A percentile compares a stretch with the other conserved stretches of the same genome.
Evolutionary conservation across 495 filamentous ascomycete genomes (phyloP).

Genomic region (Astrocystis sublimbata): DNA sequence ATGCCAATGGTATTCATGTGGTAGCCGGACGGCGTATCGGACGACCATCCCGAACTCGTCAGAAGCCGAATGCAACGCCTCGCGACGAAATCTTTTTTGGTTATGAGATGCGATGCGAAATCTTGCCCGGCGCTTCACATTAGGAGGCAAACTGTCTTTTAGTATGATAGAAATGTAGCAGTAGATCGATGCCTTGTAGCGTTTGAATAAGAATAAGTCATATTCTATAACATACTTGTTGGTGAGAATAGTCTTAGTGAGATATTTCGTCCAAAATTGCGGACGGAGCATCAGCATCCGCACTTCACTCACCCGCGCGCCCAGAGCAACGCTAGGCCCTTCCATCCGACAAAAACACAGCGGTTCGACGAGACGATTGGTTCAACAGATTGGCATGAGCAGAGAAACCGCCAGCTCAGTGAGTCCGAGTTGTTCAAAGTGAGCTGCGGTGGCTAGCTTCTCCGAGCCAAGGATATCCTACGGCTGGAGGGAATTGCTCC

Average conservation of each 20-base stretch:
- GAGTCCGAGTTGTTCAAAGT: not conserved
- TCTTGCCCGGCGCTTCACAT: not conserved
- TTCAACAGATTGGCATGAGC: not conserved
- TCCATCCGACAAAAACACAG: slow-evolving; percentile 20
- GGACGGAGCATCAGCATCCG: slow-evolving; percentile 30
- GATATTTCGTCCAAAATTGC: not conserved
- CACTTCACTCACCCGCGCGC: slow-evolving; percentile 21
- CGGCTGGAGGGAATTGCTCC: too few relatives aligned
- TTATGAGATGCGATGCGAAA: not conserved
- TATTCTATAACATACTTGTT: not conserved
- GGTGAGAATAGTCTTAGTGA: too few relatives aligned
- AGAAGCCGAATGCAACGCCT: slow-evolving; percentile 1
- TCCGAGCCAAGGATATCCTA: not conserved
- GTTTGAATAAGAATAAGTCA: not conserved
- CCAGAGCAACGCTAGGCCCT: slow-evolving; percentile 20
- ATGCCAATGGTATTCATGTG: too few relatives aligned
- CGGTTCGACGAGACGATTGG: slow-evolving; percentile 6
- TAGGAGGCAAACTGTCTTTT: not conserved
- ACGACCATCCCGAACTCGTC: not conserved
- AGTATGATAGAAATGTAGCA: not conserved
- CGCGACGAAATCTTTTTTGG: not conserved
- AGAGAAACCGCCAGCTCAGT: not conserved
- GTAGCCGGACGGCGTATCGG: not conserved
- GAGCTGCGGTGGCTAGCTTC: slow-evolving; percentile 1
- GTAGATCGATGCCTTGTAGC: not conserved